Conservation (phyloP, 257 asterid genomes). For the Penstemon newberryi region DNA sequence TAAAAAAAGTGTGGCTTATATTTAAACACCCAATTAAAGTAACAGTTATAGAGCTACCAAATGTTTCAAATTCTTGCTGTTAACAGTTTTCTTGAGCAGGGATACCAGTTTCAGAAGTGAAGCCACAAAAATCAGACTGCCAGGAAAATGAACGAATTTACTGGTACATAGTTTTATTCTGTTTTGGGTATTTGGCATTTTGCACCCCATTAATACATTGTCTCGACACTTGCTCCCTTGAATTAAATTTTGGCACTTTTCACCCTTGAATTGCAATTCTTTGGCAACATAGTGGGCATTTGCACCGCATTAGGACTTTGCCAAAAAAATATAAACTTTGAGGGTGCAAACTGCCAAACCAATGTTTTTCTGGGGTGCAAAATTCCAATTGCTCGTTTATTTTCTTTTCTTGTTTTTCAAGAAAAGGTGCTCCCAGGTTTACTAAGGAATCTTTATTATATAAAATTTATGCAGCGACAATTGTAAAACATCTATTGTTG, state of each 20-base stretch:
- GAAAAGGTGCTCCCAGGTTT: constrained; percentile 4
- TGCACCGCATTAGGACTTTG: too few species aligned
- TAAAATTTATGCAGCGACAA: constrained; percentile 56
- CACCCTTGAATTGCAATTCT: too few species aligned
- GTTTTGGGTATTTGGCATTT: background rate
- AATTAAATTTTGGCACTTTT: too few species aligned
- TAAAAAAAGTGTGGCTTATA: background rate
- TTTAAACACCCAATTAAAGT: constrained; percentile 4
- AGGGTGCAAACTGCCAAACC: too few species aligned
- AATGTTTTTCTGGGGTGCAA: too few species aligned
- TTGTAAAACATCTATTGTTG: constrained; percentile 71
- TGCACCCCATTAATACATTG: too few species aligned
- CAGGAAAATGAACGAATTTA: constrained; percentile 49
- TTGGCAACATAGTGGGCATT: too few species aligned
- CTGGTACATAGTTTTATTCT: constrained; percentile 49
- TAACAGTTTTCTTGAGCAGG: constrained; percentile 45
- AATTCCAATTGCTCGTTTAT: too few species aligned
- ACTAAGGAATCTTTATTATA: constrained; percentile 15
- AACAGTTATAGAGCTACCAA: background rate
- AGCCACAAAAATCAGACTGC: constrained; percentile 32
- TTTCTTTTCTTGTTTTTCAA: background rate
- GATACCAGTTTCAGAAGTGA: constrained; percentile 46
- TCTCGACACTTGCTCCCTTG: too few species aligned
- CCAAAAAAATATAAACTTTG: too few species aligned
- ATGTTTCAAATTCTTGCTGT: constrained; percentile 15